phyloP scores from a whole-genome alignment of 805 yeast genomes.

The Wickerhamiella hasegawae region DNA sequence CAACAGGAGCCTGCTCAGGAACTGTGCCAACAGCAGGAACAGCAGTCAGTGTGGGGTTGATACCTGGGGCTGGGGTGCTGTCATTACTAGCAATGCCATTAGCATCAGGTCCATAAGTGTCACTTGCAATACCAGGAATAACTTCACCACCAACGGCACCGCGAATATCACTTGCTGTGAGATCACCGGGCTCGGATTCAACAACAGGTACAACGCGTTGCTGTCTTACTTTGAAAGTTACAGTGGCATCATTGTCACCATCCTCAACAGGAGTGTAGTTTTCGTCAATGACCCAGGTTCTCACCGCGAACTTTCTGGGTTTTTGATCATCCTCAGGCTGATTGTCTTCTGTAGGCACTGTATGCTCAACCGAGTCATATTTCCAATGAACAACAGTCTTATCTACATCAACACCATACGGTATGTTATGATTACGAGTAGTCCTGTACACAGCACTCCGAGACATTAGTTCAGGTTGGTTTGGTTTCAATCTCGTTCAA shows the following conservation, averaged over 20 bases:
- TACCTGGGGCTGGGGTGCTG: neutral
- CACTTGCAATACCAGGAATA: slow-evolving; percentile 27
- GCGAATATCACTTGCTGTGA: slow-evolving; percentile 33
- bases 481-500: too few species aligned
- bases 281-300: slow-evolving; percentile 12
- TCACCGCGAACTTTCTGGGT: slow-evolving; percentile 1
- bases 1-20: too few species aligned
- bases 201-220: slow-evolving; percentile 1
- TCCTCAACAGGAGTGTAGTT: slow-evolving; percentile 18
- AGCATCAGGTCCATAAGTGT: slow-evolving; percentile 1
- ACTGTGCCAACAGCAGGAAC: neutral
- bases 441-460: slow-evolving; percentile 12
- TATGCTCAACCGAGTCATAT: slow-evolving; percentile 2
- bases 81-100: too few species aligned
- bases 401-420: slow-evolving; percentile 16
- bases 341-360: neutral
- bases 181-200: slow-evolving; percentile 16
- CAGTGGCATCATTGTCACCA: slow-evolving; percentile 25
- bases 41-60: neutral
- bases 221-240: slow-evolving; percentile 13
- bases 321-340: neutral
- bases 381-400: slow-evolving; percentile 12
- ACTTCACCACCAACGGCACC: slow-evolving; percentile 39
- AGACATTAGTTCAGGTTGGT: slow-evolving; percentile 11
- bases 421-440: slow-evolving; percentile 11